A percentile compares a stretch with the other conserved stretches of the same genome.
These are phyloP conservation scores for Lentinula sp. DNA, from an alignment of 768 basidiomycete species.

Conservation along the genomic window DNA sequence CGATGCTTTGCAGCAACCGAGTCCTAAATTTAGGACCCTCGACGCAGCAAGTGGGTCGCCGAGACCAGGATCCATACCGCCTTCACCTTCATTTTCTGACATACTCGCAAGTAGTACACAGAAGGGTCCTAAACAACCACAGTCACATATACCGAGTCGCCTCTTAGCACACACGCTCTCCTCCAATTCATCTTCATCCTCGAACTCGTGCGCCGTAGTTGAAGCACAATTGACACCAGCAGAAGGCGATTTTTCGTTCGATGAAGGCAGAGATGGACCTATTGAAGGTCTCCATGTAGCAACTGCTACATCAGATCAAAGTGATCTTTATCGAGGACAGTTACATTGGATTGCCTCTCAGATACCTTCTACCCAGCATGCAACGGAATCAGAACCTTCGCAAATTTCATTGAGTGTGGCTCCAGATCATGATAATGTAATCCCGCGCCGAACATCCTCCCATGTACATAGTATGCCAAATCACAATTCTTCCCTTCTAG, in stretches of 20 bases:
- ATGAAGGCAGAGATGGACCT: neutral
- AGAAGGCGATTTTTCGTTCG: neutral
- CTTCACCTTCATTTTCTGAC: slow-evolving; percentile 7
- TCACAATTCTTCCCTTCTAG: neutral
- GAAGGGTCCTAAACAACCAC: neutral
- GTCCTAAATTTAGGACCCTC: neutral
- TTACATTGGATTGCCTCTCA: neutral
- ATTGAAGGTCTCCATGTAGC: neutral
- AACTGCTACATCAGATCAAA: neutral
- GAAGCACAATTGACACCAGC: slow-evolving; percentile 6
- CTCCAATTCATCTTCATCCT: neutral
- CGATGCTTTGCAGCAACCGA: neutral
- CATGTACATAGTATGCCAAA: neutral
- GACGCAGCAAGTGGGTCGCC: neutral
- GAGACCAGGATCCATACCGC: neutral
- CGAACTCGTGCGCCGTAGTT: slow-evolving; percentile 1
- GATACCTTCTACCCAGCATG: neutral
- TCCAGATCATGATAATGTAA: neutral
- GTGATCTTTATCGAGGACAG: neutral
- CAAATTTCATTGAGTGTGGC: neutral
- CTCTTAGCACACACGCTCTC: neutral
- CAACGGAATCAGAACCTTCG: neutral
- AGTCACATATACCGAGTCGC: neutral
- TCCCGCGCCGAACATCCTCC: neutral
- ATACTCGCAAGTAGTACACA: neutral